Conservation (phyloP, 768 basidiomycete species). For the Hygrophorus pudorinus region DNA sequence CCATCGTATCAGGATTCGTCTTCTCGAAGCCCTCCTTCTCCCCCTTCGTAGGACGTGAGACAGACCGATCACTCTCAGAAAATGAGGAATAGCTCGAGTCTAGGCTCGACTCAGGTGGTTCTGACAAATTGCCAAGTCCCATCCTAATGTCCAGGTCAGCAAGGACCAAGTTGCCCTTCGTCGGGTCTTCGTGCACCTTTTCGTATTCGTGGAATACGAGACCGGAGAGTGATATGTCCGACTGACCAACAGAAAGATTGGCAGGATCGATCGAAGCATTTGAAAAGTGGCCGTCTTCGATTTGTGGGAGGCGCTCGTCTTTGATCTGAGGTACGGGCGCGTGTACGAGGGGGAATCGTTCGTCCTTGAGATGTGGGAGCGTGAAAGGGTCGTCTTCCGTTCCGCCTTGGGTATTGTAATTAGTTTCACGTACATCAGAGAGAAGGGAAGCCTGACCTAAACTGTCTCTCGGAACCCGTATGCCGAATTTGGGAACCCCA, state of each 20-base stretch:
- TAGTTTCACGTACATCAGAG: constrained; percentile 2
- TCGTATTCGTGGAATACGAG: neutral
- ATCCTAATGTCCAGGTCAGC: no score
- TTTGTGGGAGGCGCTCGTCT: constrained; percentile 17
- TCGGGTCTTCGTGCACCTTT: neutral
- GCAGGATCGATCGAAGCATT: constrained; percentile 14
- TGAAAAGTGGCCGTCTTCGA: constrained; percentile 6
- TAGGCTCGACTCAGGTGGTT: no score
- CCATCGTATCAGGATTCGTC: no score
- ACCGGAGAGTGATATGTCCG: constrained; percentile 5
- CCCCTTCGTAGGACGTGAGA: no score
- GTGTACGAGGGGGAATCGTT: constrained; percentile 10
- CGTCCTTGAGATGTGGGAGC: constrained; percentile 11
- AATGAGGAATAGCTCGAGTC: no score
- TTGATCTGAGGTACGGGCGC: constrained; percentile 12
- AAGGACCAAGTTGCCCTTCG: no score
- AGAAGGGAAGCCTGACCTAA: neutral
- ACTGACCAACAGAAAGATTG: constrained; percentile 19
- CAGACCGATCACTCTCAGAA: no score
- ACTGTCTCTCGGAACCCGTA: constrained; percentile 12
- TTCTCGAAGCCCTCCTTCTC: no score
- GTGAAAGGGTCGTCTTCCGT: constrained; percentile 11
- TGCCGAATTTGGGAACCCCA: constrained; percentile 23
- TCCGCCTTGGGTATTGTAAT: constrained; percentile 7
- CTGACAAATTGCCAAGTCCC: no score